phyloP scores from a whole-genome alignment of 768 basidiomycete species.

The Rhodosporidiobolus odoratus region DNA sequence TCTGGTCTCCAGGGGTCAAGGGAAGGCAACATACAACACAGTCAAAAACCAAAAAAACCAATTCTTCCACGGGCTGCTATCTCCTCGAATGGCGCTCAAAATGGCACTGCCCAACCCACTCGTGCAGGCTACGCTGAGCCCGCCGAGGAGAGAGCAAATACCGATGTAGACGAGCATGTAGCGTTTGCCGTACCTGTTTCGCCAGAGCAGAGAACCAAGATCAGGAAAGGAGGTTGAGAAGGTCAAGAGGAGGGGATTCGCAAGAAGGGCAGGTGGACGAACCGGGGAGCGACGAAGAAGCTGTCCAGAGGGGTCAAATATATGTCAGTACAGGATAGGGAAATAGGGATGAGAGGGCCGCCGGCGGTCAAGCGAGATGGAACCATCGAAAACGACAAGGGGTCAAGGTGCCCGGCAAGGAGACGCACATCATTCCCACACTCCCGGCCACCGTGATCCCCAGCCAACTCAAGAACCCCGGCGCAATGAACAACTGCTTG shows the following conservation, averaged over 20 bases:
- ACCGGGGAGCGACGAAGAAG: slow-evolving; percentile 76
- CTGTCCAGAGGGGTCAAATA: background rate
- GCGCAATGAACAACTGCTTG: slow-evolving; percentile 70
- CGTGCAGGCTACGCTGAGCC: slow-evolving; percentile 87
- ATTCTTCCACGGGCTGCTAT: slow-evolving; percentile 65
- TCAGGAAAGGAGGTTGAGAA: slow-evolving; percentile 38
- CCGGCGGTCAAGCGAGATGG: too few species aligned
- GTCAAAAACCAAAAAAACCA: slow-evolving; percentile 59
- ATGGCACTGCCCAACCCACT: slow-evolving; percentile 89
- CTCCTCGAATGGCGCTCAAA: slow-evolving; percentile 56
- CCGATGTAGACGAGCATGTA: slow-evolving; percentile 74
- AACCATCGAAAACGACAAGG: too few species aligned
- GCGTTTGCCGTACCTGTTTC: slow-evolving; percentile 68
- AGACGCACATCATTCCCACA: slow-evolving; percentile 57
- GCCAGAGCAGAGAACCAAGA: background rate
- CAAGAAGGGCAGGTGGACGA: slow-evolving; percentile 38
- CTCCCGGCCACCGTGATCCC: slow-evolving; percentile 56
- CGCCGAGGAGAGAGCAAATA: slow-evolving; percentile 95
- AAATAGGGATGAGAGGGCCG: background rate
- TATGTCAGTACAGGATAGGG: background rate
- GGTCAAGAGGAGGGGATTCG: background rate
- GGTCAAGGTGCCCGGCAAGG: too few species aligned
- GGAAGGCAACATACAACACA: slow-evolving; percentile 1
- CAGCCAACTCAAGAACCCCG: slow-evolving; percentile 66
- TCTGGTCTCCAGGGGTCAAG: background rate